Conservation (phyloP, 768 basidiomycete genomes). For the Termitomyces sp. region DNA sequence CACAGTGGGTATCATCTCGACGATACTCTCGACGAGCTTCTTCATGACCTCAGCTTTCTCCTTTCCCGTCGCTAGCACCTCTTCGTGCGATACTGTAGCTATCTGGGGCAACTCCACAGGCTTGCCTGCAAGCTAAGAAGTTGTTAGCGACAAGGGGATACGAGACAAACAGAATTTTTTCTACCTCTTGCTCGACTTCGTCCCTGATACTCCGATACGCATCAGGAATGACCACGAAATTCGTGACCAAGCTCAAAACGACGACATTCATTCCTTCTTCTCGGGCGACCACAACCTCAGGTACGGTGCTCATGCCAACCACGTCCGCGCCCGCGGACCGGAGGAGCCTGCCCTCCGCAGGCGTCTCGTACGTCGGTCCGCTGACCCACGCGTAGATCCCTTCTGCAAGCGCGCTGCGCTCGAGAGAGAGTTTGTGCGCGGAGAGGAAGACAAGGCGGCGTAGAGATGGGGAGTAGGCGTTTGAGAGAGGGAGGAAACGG, state of each 20-base stretch:
- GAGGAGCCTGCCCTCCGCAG: constrained; percentile 80
- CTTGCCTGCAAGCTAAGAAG: constrained; percentile 55
- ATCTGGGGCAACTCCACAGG: constrained; percentile 32
- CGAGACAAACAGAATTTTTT: constrained; percentile 21
- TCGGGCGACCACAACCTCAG: constrained; percentile 78
- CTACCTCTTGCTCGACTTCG: constrained; percentile 77
- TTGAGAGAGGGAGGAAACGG: constrained; percentile 81
- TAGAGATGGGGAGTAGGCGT: constrained; percentile 72
- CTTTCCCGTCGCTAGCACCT: constrained; percentile 64
- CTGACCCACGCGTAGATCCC: constrained; percentile 89
- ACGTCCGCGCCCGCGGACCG: constrained; percentile 75
- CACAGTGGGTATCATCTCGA: constrained; percentile 27
- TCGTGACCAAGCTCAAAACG: constrained; percentile 83
- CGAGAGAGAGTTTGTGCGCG: constrained; percentile 54
- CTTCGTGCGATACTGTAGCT: constrained; percentile 68
- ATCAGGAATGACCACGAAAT: constrained; percentile 72
- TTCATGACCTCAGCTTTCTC: constrained; percentile 71
- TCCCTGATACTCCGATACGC: constrained; percentile 63
- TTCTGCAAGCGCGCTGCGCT: constrained; percentile 58
- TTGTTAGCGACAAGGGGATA: not conserved
- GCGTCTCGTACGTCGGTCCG: constrained; percentile 87
- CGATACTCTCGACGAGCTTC: constrained; percentile 60
- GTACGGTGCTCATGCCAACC: constrained; percentile 94
- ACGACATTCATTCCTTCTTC: constrained; percentile 73
- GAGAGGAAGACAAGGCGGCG: constrained; percentile 73